These are phyloP conservation scores for Plasmopara muralis DNA, from an alignment of 352 stramenopile genomes.

Conservation along the genomic window DNA sequence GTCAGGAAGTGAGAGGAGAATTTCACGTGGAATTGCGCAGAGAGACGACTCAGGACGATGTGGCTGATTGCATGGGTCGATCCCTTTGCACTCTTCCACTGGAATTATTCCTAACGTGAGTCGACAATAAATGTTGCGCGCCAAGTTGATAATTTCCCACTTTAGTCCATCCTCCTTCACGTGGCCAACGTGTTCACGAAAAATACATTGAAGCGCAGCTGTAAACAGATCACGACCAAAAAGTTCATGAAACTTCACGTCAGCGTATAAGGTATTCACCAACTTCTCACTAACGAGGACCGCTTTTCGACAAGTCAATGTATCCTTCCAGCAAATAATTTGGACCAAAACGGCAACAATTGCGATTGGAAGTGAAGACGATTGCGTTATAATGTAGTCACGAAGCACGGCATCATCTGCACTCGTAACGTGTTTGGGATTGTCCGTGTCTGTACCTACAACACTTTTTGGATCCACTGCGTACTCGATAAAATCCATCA, in stretches of 20 bases:
- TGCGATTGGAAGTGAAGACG: conserved; percentile 34
- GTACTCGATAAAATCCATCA: conserved; percentile 68
- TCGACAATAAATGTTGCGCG: conserved; percentile 75
- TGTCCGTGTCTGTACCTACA: conserved; percentile 59
- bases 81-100: conserved; percentile 75
- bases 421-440: conserved; percentile 66
- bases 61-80: conserved; percentile 76
- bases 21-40: conserved; percentile 38
- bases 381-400: conserved; percentile 56
- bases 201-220: conserved; percentile 41
- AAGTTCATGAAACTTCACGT: conserved; percentile 33
- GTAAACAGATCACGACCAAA: conserved; percentile 62
- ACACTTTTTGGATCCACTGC: conserved; percentile 71
- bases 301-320: conserved; percentile 54
- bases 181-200: conserved; percentile 51
- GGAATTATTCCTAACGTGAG: conserved; percentile 51
- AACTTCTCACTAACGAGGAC: conserved; percentile 57
- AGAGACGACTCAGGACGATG: conserved; percentile 35
- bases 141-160: conserved; percentile 82
- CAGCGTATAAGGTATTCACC: conserved; percentile 42
- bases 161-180: conserved; percentile 78
- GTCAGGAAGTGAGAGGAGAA: conserved; percentile 55
- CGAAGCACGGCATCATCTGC: conserved; percentile 48
- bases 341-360: conserved; percentile 47
- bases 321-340: conserved; percentile 71